Evolutionary conservation across 2,329 filamentous ascomycete species (phyloP), one percentile per base, ranked within the genome.

Genomic region (Plenodomus biglobosus): DNA sequence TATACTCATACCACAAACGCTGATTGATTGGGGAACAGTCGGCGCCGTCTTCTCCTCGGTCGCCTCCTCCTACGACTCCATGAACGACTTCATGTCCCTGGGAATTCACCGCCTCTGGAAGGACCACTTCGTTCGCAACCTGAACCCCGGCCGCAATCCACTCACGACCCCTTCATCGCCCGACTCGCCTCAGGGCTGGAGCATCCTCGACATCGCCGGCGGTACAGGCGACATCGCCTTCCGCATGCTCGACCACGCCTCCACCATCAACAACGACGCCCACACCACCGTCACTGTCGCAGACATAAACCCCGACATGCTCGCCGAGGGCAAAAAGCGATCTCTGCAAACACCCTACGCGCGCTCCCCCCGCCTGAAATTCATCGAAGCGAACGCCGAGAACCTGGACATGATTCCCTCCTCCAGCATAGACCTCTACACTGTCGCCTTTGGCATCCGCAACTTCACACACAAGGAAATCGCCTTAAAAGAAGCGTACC

Each of bases 81-180:
- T 99, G 94, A 99, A 99, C 76, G 94, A 99, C 73, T 82, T 97
- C 60, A 99, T 99, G 94, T 97, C 94, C 7, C 83, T 99, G 40
- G 94, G 94, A 46, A 92, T 96, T 75, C 94, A 99, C 73, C 88
- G 94, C 37, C 78, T 99, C 32, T 99, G 94, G 94, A 99, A 88
- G 78, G 92, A 97, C 75, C 86, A 96, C 75, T 99, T 97, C 73
- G 92, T 99, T 38, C 86, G 89, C 59, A 87, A 86, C 27, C 83
- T 99, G 24, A 94, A 96, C 71, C 92, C 94, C 0, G 92, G 92
- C 56, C 81, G 76, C 1, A 75, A 76, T 59, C 78, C 64, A 45
- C 77, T 71, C 59, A 79, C 71, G 39, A 32, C 27, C 27, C 8
- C 27, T 15, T 73, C 78, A 1, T 24, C 50, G 2, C 36, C 54